phyloP scores from a whole-genome alignment of 176 grass and related monocot species.

The Carex scoparia region DNA sequence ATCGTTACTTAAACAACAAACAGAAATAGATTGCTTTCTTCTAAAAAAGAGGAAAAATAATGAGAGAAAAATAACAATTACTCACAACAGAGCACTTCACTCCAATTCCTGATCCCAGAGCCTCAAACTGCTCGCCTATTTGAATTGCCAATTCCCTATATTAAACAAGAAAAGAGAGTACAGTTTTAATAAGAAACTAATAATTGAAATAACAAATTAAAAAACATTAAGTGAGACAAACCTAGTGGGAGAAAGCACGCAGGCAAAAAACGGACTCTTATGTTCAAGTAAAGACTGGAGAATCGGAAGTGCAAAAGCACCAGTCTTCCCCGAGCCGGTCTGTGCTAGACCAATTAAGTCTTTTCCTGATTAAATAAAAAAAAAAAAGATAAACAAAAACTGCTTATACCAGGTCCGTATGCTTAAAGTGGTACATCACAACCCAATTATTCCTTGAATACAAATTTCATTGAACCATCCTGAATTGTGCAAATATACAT shows the following conservation, averaged over 20 bases:
- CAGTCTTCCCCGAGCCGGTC: constrained; percentile 92
- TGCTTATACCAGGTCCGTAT: not conserved
- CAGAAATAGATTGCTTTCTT: not conserved
- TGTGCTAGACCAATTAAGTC: constrained; percentile 84
- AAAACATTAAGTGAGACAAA: not conserved
- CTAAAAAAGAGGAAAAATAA: not conserved
- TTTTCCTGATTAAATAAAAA: constrained; percentile 36
- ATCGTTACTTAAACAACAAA: not conserved
- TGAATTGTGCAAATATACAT: not conserved
- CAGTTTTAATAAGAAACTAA: not conserved
- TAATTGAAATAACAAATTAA: not conserved
- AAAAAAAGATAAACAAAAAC: not conserved
- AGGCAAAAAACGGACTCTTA: constrained; percentile 67
- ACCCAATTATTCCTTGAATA: not conserved
- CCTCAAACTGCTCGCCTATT: constrained; percentile 83
- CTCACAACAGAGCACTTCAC: constrained; percentile 73
- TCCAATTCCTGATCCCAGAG: constrained; percentile 61
- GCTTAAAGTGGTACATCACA: not conserved
- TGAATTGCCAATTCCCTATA: constrained; percentile 94
- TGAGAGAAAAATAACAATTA: not conserved
- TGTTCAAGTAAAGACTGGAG: constrained; percentile 58
- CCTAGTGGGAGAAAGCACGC: constrained; percentile 69
- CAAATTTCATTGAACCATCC: not conserved
- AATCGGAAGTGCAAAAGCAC: constrained; percentile 76
- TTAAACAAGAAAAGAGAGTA: not conserved